Evolutionary conservation across 176 grass and related monocot species (phyloP), one percentile per base, ranked within the genome.

Genomic region (Oropetium thomaeum): DNA sequence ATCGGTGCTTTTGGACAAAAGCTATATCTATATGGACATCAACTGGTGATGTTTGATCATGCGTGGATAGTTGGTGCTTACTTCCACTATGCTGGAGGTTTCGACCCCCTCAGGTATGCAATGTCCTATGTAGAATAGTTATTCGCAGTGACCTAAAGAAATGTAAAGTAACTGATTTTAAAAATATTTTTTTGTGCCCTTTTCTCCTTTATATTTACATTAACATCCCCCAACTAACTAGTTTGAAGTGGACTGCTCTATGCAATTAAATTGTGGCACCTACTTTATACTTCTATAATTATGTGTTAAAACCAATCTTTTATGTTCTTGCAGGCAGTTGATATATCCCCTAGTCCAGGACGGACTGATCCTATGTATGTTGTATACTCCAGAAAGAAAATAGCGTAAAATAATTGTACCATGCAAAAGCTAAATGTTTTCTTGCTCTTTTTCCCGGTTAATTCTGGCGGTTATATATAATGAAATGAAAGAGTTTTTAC

Each of bases 11-110:
- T 83, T 97, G 88, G 83, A 97, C 94, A 78, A 97, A 97, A 88
- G 94, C 88, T 76, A 85, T 93, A 86, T 97, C 94, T 60, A 89
- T 97, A 69, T 97, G 94, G 94, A 97, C 94, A 54, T 91, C 94
- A 79, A 97, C 94, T 31, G 88, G 94, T 79, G 94, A 97, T 78
- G 88, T 58, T n/a, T 26, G 94, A 97, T 62, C 90, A 93, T 87
- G 94, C 78, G 75, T 91, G 94, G 94, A 93, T 97, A 49, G 90
- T 97, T 85, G 94, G 90, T 2, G 81, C 94, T 53, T 97, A 93
- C 67, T 97, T 89, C 70, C 94, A 97, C 61, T 97, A 93, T 79
- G 83, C 88, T 65, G 88, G 71, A 85, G 90, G 84, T 74, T 97
- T 97, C 55, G 94, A 97, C 84, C 88, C 28, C 83, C 94, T 58